These are phyloP conservation scores for Selenicereus undatus DNA, from an alignment of 148 eudicot species.

Conservation along the genomic window DNA sequence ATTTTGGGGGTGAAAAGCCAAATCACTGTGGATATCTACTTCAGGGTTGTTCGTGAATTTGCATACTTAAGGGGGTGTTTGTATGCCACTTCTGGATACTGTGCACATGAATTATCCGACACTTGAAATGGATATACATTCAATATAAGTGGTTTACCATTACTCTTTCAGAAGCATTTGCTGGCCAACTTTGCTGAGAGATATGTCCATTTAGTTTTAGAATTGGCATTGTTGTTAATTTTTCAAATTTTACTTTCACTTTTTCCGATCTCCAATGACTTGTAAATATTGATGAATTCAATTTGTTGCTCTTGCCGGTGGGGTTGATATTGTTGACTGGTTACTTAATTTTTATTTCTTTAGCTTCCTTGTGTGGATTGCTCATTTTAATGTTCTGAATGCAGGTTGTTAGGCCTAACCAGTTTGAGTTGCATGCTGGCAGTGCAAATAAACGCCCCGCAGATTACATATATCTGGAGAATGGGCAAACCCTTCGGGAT, in stretches of 20 bases:
- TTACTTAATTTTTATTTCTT: not conserved
- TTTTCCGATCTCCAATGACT: too few species aligned
- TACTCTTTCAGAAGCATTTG: too few species aligned
- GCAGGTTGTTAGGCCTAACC: conserved; percentile 65
- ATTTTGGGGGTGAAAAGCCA: too few species aligned
- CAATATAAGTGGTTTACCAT: too few species aligned
- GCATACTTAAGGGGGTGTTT: not conserved
- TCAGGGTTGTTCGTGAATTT: too few species aligned
- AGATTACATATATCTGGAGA: conserved; percentile 73
- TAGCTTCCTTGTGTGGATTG: conserved; percentile 7
- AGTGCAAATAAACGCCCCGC: conserved; percentile 79
- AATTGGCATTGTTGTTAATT: not conserved
- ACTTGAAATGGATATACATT: too few species aligned
- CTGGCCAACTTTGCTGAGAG: not conserved
- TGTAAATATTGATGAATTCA: not conserved
- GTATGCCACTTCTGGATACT: too few species aligned
- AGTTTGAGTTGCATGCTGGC: conserved; percentile 75
- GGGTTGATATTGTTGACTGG: conserved; percentile 2
- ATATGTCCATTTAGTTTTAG: not conserved
- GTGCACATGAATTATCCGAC: too few species aligned
- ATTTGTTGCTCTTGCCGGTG: not conserved
- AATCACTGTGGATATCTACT: too few species aligned
- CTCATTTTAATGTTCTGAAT: conserved; percentile 4
- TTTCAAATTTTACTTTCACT: not conserved
- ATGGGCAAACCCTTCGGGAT: conserved; percentile 63